These are phyloP conservation scores for Panellus pusillus DNA, from an alignment of 768 basidiomycete species.

Conservation along the genomic window DNA sequence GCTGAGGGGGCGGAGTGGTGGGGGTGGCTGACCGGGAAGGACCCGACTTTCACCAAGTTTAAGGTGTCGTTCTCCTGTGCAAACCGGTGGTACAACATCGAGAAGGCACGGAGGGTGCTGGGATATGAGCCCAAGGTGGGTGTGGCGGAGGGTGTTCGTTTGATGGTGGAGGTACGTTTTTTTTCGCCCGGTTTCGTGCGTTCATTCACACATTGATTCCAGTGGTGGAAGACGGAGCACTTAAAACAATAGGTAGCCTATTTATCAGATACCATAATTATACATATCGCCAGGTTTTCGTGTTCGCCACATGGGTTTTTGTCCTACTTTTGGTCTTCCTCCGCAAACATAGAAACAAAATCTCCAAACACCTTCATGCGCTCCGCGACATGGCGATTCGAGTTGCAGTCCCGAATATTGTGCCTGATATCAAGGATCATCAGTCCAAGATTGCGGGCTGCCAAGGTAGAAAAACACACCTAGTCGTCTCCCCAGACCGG, in stretches of 20 bases:
- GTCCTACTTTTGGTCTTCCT: neutral
- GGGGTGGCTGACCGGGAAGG: conserved; percentile 70
- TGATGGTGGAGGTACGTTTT: conserved; percentile 67
- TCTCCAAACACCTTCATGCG: conserved; percentile 43
- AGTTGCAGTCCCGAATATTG: conserved; percentile 34
- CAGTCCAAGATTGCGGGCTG: no score
- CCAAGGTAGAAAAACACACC: conserved; percentile 24
- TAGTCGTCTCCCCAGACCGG: conserved; percentile 27
- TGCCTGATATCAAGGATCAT: conserved; percentile 25
- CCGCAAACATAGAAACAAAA: conserved; percentile 43
- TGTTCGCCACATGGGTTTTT: neutral
- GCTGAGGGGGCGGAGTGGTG: conserved; percentile 75
- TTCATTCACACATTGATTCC: neutral
- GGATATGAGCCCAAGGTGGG: conserved; percentile 94
- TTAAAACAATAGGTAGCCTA: neutral
- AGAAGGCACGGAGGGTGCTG: conserved; percentile 86
- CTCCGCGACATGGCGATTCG: conserved; percentile 34
- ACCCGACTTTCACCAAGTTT: conserved; percentile 83
- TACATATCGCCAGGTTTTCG: neutral
- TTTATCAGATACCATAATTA: neutral
- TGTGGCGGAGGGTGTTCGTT: conserved; percentile 82
- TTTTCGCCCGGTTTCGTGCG: neutral
- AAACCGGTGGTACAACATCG: conserved; percentile 88
- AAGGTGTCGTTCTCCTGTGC: conserved; percentile 81
- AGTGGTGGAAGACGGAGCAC: conserved; percentile 50